Percentiles rank a stretch among this genome's conserved stretches.
phyloP scores from a whole-genome alignment of 1,284 basidiomycete species.

The Trametes pubescens region DNA sequence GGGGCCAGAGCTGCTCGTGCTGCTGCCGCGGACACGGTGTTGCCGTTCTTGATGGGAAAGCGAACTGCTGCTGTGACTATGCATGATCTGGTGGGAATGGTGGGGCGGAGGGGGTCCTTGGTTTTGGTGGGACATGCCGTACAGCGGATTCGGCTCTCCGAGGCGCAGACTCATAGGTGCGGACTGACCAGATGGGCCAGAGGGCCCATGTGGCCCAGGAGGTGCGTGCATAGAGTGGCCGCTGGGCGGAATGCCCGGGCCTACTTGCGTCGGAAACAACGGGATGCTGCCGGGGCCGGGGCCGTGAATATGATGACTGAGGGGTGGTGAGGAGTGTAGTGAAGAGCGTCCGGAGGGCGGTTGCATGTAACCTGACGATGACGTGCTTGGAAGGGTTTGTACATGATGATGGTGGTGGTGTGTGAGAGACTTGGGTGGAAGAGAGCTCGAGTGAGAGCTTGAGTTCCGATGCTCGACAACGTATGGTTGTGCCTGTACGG shows the following conservation, averaged over 20 bases:
- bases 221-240: slow-evolving; percentile 25
- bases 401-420: slow-evolving; percentile 30
- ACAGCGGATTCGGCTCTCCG: slow-evolving; percentile 44
- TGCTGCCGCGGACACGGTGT: slow-evolving; percentile 27
- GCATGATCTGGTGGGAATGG: slow-evolving; percentile 26
- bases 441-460: slow-evolving; percentile 6
- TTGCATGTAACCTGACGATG: slow-evolving; percentile 41
- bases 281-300: slow-evolving; percentile 37
- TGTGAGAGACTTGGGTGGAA: slow-evolving; percentile 20
- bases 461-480: slow-evolving; percentile 31
- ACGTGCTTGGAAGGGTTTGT: slow-evolving; percentile 32
- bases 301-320: slow-evolving; percentile 24
- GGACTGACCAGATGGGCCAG: slow-evolving; percentile 4
- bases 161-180: slow-evolving; percentile 28
- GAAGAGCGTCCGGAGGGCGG: slow-evolving; percentile 29
- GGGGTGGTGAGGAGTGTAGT: slow-evolving; percentile 28
- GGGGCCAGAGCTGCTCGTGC: slow-evolving; percentile 25
- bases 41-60: slow-evolving; percentile 22
- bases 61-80: slow-evolving; percentile 27
- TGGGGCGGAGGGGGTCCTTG: slow-evolving; percentile 22
- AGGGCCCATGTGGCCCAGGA: slow-evolving; percentile 21
- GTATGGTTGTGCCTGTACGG: slow-evolving; percentile 29
- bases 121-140: slow-evolving; percentile 34
- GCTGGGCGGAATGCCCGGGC: slow-evolving; percentile 34
- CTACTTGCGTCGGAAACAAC: slow-evolving; percentile 37